Conservation (phyloP, 1,139 yeast species). For the Taphrina pruni region DNA sequence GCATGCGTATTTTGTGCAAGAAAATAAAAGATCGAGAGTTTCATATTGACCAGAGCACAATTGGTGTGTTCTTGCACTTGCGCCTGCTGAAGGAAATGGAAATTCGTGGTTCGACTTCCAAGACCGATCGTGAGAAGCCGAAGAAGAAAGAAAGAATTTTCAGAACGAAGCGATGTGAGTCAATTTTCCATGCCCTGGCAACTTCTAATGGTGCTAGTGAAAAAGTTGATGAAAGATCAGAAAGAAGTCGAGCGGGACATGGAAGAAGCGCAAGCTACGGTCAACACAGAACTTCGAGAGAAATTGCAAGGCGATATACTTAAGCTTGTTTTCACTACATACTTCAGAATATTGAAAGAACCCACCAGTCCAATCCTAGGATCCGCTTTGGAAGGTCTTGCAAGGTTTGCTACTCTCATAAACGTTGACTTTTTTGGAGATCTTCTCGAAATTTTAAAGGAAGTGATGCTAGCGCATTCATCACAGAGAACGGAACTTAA, state of each 20-base stretch:
- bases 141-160: slow-evolving; percentile 89
- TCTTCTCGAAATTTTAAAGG: slow-evolving; percentile 84
- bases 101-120: slow-evolving; percentile 64
- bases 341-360: slow-evolving; percentile 74
- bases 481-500: slow-evolving; percentile 46
- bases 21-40: slow-evolving; percentile 75
- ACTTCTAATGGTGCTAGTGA: slow-evolving; percentile 9
- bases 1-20: slow-evolving; percentile 69
- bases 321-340: slow-evolving; percentile 71
- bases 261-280: slow-evolving; percentile 82
- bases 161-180: slow-evolving; percentile 74
- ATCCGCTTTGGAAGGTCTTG: slow-evolving; percentile 85
- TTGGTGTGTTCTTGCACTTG: slow-evolving; percentile 74
- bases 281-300: slow-evolving; percentile 86
- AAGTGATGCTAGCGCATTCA: slow-evolving; percentile 57
- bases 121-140: slow-evolving; percentile 57
- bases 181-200: slow-evolving; percentile 49
- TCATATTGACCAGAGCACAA: slow-evolving; percentile 81
- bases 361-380: slow-evolving; percentile 75
- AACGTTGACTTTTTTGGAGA: slow-evolving; percentile 92
- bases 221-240: slow-evolving; percentile 80
- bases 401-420: slow-evolving; percentile 88
- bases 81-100: slow-evolving; percentile 75
- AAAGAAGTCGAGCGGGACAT: slow-evolving; percentile 87
- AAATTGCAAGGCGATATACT: slow-evolving; percentile 82